phyloP scores from a whole-genome alignment of 2,329 filamentous ascomycete species.

The Cryphonectria parasitica region DNA sequence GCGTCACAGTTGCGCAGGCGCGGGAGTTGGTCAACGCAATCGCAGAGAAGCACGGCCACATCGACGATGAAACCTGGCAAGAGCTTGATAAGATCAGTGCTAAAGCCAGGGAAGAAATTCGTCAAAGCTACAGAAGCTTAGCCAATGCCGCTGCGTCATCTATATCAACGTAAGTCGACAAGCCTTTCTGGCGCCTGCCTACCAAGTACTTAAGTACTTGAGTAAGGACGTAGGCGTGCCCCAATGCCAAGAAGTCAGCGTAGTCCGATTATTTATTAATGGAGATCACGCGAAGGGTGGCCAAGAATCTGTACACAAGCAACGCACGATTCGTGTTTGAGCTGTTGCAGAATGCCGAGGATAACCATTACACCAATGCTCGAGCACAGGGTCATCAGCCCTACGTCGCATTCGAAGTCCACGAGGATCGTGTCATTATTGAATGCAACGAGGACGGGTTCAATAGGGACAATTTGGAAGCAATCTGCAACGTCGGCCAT shows the following conservation, averaged over 20 bases:
- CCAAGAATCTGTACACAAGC: conserved; percentile 45
- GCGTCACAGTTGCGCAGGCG: not conserved
- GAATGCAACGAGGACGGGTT: conserved; percentile 58
- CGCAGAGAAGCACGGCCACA: not conserved
- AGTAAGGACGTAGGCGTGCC: not conserved
- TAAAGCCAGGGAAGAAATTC: not conserved
- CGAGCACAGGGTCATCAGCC: conserved; percentile 33
- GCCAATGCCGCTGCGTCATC: not conserved
- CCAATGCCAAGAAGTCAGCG: not conserved
- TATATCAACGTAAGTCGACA: not conserved
- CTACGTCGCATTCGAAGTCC: conserved; percentile 40
- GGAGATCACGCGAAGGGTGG: conserved; percentile 19
- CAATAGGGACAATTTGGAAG: conserved; percentile 43
- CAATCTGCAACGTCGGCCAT: conserved; percentile 50
- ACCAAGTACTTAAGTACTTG: not conserved
- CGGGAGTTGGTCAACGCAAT: not conserved
- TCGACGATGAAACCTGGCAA: not conserved
- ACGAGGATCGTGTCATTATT: conserved; percentile 44
- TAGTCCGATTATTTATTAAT: not conserved
- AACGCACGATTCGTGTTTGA: conserved; percentile 55
- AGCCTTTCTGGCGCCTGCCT: not conserved
- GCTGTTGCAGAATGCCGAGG: conserved; percentile 59
- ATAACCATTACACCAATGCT: conserved; percentile 46
- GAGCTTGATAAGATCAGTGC: not conserved
- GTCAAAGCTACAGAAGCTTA: not conserved